Base-by-base conservation (phyloP, 495 filamentous ascomycete genomes). In the Symbiotaphrina buchneri region DNA sequence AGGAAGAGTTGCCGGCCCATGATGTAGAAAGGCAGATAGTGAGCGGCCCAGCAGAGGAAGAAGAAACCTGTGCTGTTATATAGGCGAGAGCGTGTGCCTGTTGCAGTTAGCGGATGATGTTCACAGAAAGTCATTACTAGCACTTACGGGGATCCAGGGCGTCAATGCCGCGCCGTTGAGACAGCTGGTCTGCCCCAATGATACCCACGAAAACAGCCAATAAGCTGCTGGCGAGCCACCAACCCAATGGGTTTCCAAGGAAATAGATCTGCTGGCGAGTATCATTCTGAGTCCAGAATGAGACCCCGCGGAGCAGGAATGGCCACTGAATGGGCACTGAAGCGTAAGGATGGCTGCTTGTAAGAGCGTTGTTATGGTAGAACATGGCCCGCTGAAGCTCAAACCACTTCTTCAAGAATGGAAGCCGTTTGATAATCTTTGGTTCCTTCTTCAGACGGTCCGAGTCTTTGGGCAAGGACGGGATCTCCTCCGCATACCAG, bases 51-150 rank as follows among this genome's bases (percentile, higher is more conserved):
- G 52, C 63, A 64, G 35, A 97, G 76, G 69, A 93, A 95, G 53
- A 97, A 78, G 68, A 97, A 97, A 26, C 87, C 87, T 0, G 90
- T 95, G 38, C 79, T 90, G 62, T 94, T 93, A 53, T 97, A 97
- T 37, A 97, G 65, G 34, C 83, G 80, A 21, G 76, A 83, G 32
- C 87, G 82, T 20, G 87, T 77, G 43, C 83, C 83, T 72, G 51
- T 32, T 15, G 14, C 35, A 6, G 7, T 18, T n/a, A 15, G 19
- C 28, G 30, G 23, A 37, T 2, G 21, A 27, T 19, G 7, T 28
- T 21, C 11, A 15, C 15, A 21, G 18, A 13, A 41, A 20, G 6
- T 4, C 22, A 39, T 18, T 23, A 37, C 33, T 35, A 24, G 10
- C 14, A 76, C 83, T 74, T 61, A 93, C 82, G 79, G 37, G 78